Evolutionary conservation across 495 filamentous ascomycete species (phyloP).

Genomic region (Tuber aestivum): DNA sequence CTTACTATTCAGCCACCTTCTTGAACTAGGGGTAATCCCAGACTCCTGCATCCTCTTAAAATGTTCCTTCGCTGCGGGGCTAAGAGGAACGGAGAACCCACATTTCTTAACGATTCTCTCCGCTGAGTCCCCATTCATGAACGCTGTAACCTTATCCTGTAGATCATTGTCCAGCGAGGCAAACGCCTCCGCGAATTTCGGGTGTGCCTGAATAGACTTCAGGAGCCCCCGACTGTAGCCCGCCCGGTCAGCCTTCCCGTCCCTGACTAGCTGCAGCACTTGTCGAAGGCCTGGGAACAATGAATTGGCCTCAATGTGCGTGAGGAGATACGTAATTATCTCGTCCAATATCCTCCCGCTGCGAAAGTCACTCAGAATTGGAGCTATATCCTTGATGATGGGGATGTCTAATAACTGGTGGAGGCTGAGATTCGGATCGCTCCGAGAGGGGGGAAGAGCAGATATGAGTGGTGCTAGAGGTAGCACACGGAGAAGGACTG

Average conservation of each 20-base stretch:
- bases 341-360: conserved; percentile 25
- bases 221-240: conserved; percentile 24
- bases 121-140: conserved; percentile 21
- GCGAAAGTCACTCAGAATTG: conserved; percentile 8
- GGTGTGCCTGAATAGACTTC: conserved; percentile 16
- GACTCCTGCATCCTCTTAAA: conserved; percentile 32
- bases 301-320: neutral
- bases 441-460: conserved; percentile 15
- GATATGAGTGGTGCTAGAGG: conserved; percentile 15
- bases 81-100: conserved; percentile 27
- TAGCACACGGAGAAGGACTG: conserved; percentile 13
- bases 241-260: conserved; percentile 4
- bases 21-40: conserved; percentile 22
- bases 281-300: conserved; percentile 22
- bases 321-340: conserved; percentile 18
- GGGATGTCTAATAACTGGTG: conserved; percentile 13
- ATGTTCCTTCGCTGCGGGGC: conserved; percentile 32
- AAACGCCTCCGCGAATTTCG: conserved; percentile 14
- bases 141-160: conserved; percentile 26
- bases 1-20: conserved; percentile 34
- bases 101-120: conserved; percentile 23
- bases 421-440: neutral
- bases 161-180: conserved; percentile 22
- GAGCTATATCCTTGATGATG: conserved; percentile 12
- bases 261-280: conserved; percentile 9